phyloP scores from a whole-genome alignment of 495 filamentous ascomycete species.

The Aspergillus indologenus region DNA sequence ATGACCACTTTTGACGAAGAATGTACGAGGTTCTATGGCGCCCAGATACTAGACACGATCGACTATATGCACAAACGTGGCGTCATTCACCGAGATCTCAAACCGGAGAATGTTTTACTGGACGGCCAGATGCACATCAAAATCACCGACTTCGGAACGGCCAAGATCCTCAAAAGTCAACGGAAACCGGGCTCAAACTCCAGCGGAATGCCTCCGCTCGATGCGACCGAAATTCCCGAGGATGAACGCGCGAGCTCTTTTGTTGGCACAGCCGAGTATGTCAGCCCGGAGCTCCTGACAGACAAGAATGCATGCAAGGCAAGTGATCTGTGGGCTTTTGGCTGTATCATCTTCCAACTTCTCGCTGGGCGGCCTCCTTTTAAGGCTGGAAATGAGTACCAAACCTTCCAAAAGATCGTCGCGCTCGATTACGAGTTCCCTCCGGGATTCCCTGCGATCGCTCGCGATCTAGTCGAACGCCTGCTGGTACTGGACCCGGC shows the following conservation, averaged over 20 bases:
- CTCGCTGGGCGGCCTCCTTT: slow-evolving; percentile 92
- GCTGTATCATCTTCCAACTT: slow-evolving; percentile 98
- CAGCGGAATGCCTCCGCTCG: slow-evolving; percentile 46
- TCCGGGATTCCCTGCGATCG: slow-evolving; percentile 79
- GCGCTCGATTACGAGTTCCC: slow-evolving; percentile 92
- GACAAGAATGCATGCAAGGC: slow-evolving; percentile 98
- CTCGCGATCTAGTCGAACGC: slow-evolving; percentile 88
- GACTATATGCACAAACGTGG: slow-evolving; percentile 97
- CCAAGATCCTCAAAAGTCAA: slow-evolving; percentile 78
- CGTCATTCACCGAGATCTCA: slow-evolving; percentile 95
- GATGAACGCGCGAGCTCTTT: slow-evolving; percentile 85
- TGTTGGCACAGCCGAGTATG: slow-evolving; percentile 97
- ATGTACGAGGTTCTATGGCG: slow-evolving; percentile 91
- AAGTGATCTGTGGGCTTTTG: slow-evolving; percentile 97
- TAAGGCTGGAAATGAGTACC: slow-evolving; percentile 95
- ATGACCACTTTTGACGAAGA: slow-evolving; percentile 94
- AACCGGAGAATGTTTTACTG: slow-evolving; percentile 94
- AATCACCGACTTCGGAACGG: slow-evolving; percentile 98
- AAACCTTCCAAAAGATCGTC: slow-evolving; percentile 98
- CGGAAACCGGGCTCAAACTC: slow-evolving; percentile 47
- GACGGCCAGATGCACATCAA: slow-evolving; percentile 97
- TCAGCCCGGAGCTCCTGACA: slow-evolving; percentile 91
- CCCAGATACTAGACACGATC: slow-evolving; percentile 93
- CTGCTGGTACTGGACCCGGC: slow-evolving; percentile 88
- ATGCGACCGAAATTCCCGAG: slow-evolving; percentile 56